Evolutionary conservation across 2,329 filamentous ascomycete species (phyloP).

Genomic region (Pezizomycotina sp.): DNA sequence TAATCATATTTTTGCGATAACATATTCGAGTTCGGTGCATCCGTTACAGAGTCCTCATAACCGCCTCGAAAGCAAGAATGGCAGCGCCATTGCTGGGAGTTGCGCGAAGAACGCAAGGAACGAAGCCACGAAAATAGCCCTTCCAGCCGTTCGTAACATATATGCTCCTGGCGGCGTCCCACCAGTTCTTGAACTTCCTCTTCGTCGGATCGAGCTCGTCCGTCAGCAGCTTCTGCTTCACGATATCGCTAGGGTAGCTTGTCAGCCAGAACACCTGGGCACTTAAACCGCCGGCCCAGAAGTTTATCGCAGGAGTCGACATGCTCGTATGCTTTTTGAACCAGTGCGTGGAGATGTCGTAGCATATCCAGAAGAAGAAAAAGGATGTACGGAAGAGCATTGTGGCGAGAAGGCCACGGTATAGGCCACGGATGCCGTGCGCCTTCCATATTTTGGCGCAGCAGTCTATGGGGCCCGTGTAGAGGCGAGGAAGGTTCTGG

Average conservation of each 20-base stretch:
- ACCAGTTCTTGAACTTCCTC: conserved; percentile 57
- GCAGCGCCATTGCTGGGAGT: conserved; percentile 95
- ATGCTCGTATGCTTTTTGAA: conserved; percentile 52
- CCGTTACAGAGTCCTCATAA: conserved; percentile 40
- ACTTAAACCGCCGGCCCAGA: conserved; percentile 87
- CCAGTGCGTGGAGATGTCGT: conserved; percentile 62
- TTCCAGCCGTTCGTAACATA: conserved; percentile 58
- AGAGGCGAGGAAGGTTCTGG: conserved; percentile 61
- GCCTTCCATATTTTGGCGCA: conserved; percentile 30
- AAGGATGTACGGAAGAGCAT: conserved; percentile 83
- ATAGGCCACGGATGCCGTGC: conserved; percentile 67
- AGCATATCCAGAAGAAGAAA: conserved; percentile 97
- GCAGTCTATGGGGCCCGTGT: conserved; percentile 78
- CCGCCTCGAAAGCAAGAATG: conserved; percentile 78
- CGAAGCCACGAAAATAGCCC: conserved; percentile 84
- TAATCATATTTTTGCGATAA: too few species aligned
- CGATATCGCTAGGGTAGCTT: conserved; percentile 78
- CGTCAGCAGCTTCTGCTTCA: conserved; percentile 96
- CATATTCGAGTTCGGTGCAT: too few species aligned
- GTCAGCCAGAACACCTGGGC: conserved; percentile 92
- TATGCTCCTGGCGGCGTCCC: conserved; percentile 59
- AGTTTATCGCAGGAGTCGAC: conserved; percentile 69
- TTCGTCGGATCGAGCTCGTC: conserved; percentile 54
- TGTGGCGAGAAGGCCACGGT: conserved; percentile 71
- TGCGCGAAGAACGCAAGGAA: conserved; percentile 82